These are phyloP conservation scores for Leptographium wingfieldii DNA, from an alignment of 2,329 filamentous ascomycete species.

Conservation along the genomic window DNA sequence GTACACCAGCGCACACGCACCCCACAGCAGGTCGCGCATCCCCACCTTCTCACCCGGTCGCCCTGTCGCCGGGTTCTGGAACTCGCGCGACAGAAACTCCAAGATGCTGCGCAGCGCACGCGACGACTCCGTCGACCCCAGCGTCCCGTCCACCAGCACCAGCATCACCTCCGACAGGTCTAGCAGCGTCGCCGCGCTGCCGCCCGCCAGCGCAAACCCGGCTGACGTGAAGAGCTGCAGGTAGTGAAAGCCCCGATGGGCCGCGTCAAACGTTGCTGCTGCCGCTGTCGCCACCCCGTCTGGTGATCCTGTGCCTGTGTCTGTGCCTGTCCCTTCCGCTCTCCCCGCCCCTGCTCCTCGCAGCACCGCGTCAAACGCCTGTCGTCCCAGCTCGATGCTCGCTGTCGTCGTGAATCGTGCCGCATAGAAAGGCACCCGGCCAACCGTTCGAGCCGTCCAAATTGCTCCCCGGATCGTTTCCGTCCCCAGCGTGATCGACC, in stretches of 20 bases:
- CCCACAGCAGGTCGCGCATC: slow-evolving; percentile 47
- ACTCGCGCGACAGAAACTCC: slow-evolving; percentile 49
- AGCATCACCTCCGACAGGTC: slow-evolving; percentile 46
- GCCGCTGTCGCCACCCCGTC: slow-evolving; percentile 28
- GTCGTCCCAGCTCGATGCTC: slow-evolving; percentile 42
- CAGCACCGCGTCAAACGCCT: slow-evolving; percentile 41
- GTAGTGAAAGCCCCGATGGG: slow-evolving; percentile 11
- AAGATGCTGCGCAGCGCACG: slow-evolving; percentile 55
- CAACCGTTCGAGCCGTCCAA: slow-evolving; percentile 38
- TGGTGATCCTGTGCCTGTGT: neutral
- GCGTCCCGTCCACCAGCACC: slow-evolving; percentile 48
- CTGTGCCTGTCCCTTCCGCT: slow-evolving; percentile 1
- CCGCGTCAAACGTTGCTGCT: slow-evolving; percentile 20
- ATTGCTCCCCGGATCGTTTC: slow-evolving; percentile 46
- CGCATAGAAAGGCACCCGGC: slow-evolving; percentile 38
- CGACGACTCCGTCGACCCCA: slow-evolving; percentile 58
- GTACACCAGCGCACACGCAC: slow-evolving; percentile 47
- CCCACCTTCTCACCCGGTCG: slow-evolving; percentile 46
- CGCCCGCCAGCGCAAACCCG: slow-evolving; percentile 12
- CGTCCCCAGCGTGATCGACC: slow-evolving; percentile 46
- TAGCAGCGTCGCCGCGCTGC: slow-evolving; percentile 9
- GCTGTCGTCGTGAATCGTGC: slow-evolving; percentile 44
- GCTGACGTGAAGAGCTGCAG: slow-evolving; percentile 11
- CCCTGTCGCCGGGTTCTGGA: slow-evolving; percentile 49
- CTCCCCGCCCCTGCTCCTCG: slow-evolving; percentile 12